These are phyloP conservation scores for Metschnikowia matae DNA, from an alignment of 805 yeast species.

Conservation along the genomic window DNA sequence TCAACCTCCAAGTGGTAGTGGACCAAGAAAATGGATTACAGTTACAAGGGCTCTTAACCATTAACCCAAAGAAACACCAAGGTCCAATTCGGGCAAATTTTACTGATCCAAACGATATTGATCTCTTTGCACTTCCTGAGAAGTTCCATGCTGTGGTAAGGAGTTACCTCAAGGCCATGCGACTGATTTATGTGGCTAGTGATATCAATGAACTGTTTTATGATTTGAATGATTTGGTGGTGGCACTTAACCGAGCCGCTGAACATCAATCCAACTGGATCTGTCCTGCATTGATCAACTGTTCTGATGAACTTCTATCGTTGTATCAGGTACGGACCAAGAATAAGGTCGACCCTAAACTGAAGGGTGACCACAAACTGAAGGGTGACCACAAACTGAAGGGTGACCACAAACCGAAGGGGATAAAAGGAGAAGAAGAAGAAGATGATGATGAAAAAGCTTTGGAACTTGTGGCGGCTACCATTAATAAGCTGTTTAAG, in stretches of 20 bases:
- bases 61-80: constrained; percentile 30
- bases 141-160: constrained; percentile 28
- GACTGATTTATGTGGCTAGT: constrained; percentile 29
- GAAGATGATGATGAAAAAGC: constrained; percentile 1
- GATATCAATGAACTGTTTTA: constrained; percentile 31
- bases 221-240: constrained; percentile 40
- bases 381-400: too few relatives aligned
- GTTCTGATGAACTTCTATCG: constrained; percentile 39
- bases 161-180: constrained; percentile 33
- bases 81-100: constrained; percentile 31
- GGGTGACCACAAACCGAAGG: too few relatives aligned
- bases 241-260: constrained; percentile 48
- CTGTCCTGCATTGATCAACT: constrained; percentile 37
- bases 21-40: constrained; percentile 15
- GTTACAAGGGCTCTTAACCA: constrained; percentile 26
- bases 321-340: constrained; percentile 35
- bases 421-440: too few relatives aligned
- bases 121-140: constrained; percentile 34
- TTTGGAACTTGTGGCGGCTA: constrained; percentile 54
- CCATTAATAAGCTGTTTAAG: constrained; percentile 70
- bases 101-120: constrained; percentile 38
- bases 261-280: constrained; percentile 54
- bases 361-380: too few relatives aligned
- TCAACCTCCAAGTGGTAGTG: constrained; percentile 19
- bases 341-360: constrained; percentile 20